Conservation (phyloP, 352 stramenopile species). For the Phytophthora pinifolia region DNA sequence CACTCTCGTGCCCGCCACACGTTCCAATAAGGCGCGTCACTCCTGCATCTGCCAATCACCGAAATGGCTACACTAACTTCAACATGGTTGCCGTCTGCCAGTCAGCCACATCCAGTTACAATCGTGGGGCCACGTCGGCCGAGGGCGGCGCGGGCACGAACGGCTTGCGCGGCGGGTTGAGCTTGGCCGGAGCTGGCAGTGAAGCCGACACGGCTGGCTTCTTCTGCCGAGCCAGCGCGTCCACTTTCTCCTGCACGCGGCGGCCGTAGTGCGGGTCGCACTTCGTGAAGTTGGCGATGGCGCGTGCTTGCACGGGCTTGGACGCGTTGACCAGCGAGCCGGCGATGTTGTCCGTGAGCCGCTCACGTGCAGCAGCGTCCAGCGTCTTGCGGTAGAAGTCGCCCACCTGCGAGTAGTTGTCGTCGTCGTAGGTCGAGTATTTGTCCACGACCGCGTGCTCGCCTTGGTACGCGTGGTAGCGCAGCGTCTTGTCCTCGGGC, state of each 20-base stretch:
- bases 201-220: constrained; percentile 9
- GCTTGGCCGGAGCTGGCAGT: constrained; percentile 29
- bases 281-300: constrained; percentile 87
- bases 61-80: constrained; percentile 31
- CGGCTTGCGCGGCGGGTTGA: constrained; percentile 65
- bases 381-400: constrained; percentile 87
- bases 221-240: constrained; percentile 31
- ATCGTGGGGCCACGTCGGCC: constrained; percentile 47
- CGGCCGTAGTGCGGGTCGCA: constrained; percentile 87
- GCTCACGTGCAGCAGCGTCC: constrained; percentile 57
- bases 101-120: constrained; percentile 33
- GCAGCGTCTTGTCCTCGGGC: constrained; percentile 28
- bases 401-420: constrained; percentile 89
- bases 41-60: constrained; percentile 2
- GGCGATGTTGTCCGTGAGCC: constrained; percentile 89
- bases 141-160: constrained; percentile 54
- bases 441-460: constrained; percentile 48
- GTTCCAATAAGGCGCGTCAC: too few species aligned
- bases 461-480: constrained; percentile 36
- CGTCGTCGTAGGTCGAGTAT: constrained; percentile 82
- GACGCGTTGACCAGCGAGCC: constrained; percentile 79
- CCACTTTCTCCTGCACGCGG: constrained; percentile 79
- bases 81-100: constrained; percentile 9
- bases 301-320: constrained; percentile 74
- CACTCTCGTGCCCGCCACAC: neutral